Conservation (phyloP, 2,329 filamentous ascomycete species). For the Lasiodiplodia theobromae region DNA sequence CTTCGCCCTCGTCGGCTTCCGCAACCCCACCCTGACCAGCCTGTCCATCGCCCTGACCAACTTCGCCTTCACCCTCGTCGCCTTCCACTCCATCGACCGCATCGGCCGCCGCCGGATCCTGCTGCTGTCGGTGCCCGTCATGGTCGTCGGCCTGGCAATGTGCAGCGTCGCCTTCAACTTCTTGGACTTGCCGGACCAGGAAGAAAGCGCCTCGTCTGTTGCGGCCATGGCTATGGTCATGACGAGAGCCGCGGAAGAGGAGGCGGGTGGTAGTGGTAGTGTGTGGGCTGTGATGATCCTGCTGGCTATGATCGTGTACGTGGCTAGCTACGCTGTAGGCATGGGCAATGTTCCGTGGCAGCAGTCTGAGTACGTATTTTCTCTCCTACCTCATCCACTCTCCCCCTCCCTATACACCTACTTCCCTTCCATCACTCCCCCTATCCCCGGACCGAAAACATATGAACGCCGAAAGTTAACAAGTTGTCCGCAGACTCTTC, state of each 20-base stretch:
- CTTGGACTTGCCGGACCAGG: conserved; percentile 56
- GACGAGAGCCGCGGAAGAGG: background rate
- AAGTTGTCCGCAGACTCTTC: conserved; percentile 62
- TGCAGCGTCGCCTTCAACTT: conserved; percentile 77
- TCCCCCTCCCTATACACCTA: background rate
- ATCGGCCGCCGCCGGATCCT: conserved; percentile 66
- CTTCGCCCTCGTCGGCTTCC: conserved; percentile 56
- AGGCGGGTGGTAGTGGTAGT: background rate
- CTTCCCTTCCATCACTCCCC: background rate
- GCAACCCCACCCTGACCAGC: conserved; percentile 52
- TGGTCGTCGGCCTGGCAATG: conserved; percentile 75
- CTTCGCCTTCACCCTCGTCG: conserved; percentile 55
- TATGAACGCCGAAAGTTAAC: background rate
- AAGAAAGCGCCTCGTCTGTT: conserved; percentile 31
- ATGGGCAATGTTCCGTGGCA: conserved; percentile 96
- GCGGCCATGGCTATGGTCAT: background rate
- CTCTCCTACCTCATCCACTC: background rate
- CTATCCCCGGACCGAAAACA: background rate
- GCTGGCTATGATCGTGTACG: conserved; percentile 79
- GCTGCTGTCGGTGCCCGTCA: conserved; percentile 82
- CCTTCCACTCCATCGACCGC: conserved; percentile 54
- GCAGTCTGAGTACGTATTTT: conserved; percentile 72
- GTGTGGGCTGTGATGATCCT: conserved; percentile 64
- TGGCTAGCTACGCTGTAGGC: conserved; percentile 84
- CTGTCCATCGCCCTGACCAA: conserved; percentile 55